Percentiles rank a stretch among this genome's conserved stretches.
These are phyloP conservation scores for Phytophthora crassamura DNA, from an alignment of 352 stramenopile genomes.

Conservation along the genomic window DNA sequence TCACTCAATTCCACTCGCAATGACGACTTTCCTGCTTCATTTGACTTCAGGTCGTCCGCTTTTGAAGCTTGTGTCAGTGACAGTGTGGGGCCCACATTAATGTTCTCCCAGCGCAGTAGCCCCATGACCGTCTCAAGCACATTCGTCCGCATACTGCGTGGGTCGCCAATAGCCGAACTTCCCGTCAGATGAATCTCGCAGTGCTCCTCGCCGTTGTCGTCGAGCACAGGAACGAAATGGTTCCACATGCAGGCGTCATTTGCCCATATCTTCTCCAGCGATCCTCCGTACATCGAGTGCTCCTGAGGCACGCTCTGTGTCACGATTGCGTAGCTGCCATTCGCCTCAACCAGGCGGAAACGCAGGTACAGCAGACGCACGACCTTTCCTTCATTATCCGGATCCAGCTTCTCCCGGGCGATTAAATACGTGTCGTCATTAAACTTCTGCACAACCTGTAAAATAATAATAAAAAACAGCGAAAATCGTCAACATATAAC, in stretches of 20 bases:
- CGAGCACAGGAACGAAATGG: constrained; percentile 41
- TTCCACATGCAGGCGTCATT: constrained; percentile 51
- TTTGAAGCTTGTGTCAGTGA: constrained; percentile 29
- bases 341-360: constrained; percentile 50
- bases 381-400: constrained; percentile 33
- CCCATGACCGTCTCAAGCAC: constrained; percentile 68
- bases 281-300: background rate
- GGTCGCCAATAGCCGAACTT: constrained; percentile 42
- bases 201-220: constrained; percentile 37
- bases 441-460: constrained; percentile 52
- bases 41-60: background rate
- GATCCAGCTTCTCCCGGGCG: constrained; percentile 42
- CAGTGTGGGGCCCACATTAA: constrained; percentile 50
- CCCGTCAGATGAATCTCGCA: constrained; percentile 50
- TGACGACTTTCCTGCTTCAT: background rate
- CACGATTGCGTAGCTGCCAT: constrained; percentile 47
- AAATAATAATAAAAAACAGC: background rate
- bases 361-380: constrained; percentile 51
- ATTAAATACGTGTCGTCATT: constrained; percentile 70
- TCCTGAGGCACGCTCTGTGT: constrained; percentile 41
- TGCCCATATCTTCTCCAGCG: constrained; percentile 40
- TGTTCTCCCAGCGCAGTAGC: constrained; percentile 61
- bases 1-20: background rate
- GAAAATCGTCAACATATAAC: background rate
- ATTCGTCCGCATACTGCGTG: constrained; percentile 35